Evolutionary conservation across 306 rosid genomes (phyloP), one percentile per base, ranked within the genome.

Genomic region (Gastrolobium bilobum): DNA sequence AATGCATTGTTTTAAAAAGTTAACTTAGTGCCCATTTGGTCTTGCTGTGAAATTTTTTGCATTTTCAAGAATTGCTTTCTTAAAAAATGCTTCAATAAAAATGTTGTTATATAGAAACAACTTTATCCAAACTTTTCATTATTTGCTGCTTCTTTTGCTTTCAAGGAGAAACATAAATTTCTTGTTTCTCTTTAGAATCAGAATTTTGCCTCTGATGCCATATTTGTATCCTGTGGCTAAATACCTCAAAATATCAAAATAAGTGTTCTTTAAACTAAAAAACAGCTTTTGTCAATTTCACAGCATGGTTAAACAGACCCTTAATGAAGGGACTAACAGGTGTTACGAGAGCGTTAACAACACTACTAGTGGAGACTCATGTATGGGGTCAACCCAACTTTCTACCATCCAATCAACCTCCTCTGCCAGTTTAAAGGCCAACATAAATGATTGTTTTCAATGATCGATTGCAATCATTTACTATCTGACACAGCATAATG

Each of bases 1-100:
- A 74, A 68, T n/a, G 38, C 84, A 50, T 44, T 51, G 71, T n/a
- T 70, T 62, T 8, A 34, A 80, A 82, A 31, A 82, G 46, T 70
- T 30, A 11, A 29, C 33, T 4, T 64, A 54, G 57, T 2, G 44
- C 50, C 60, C 11, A 52, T 43, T 80, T 80, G 40, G 58, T 39
- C 53, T 71, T 31, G 47, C 57, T 30, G 58, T n/a, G 40, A 71
- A 51, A 5, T 5, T 47, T 47, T 68, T 47, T 14, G 11, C 42
- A 47, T 54, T 54, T 54, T 1, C 30, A 26, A 68, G 37, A 70
- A 48, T 13, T 38, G 20, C 38, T 34, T 66, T 38, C 60, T 56
- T 29, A 31, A 61, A 37, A 51, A 29, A 51, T 7, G 35, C 7
- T 31, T 48, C 38, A 38, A 40, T 14, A 59, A 43, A 37, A 73